Evolutionary conservation across 371 early-diverging fungal genomes (phyloP).

Genomic region (Parasitella parasitica): DNA sequence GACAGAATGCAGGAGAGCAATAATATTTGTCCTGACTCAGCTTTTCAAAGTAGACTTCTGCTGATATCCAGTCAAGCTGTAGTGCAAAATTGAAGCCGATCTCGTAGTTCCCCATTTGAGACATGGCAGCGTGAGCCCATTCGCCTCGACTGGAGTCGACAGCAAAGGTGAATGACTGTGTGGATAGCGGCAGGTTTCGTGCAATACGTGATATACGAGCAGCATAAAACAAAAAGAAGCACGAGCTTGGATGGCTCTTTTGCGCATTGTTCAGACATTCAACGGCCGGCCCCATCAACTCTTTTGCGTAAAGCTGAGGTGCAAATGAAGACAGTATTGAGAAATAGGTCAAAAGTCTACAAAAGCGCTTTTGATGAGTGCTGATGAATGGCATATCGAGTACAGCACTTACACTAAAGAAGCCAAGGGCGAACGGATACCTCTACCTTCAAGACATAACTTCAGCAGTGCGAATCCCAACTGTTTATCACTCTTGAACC

Average conservation of each 20-base stretch:
- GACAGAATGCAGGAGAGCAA: conserved; percentile 48
- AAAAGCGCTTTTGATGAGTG: background rate
- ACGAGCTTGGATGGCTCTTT: conserved; percentile 43
- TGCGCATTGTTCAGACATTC: conserved; percentile 47
- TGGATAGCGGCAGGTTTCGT: conserved; percentile 23
- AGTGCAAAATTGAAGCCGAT: conserved; percentile 47
- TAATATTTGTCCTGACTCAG: conserved; percentile 39
- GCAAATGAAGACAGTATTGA: conserved; percentile 17
- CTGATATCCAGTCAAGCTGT: conserved; percentile 44
- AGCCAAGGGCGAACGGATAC: conserved; percentile 51
- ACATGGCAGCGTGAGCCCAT: conserved; percentile 27
- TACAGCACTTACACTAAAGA: conserved; percentile 41
- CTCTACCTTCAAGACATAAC: conserved; percentile 44
- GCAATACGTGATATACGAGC: conserved; percentile 45
- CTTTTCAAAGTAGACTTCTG: conserved; percentile 36
- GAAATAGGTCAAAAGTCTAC: conserved; percentile 29
- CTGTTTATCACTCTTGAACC: conserved; percentile 50
- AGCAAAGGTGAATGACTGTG: conserved; percentile 26
- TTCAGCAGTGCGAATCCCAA: conserved; percentile 56
- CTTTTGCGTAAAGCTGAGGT: conserved; percentile 23
- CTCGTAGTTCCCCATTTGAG: conserved; percentile 41
- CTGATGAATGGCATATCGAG: background rate
- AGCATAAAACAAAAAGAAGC: conserved; percentile 51
- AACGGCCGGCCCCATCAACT: conserved; percentile 32
- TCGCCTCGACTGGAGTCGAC: conserved; percentile 20